These are phyloP conservation scores for Chenopodium suecicum DNA, from an alignment of 148 eudicot species.

Conservation along the genomic window DNA sequence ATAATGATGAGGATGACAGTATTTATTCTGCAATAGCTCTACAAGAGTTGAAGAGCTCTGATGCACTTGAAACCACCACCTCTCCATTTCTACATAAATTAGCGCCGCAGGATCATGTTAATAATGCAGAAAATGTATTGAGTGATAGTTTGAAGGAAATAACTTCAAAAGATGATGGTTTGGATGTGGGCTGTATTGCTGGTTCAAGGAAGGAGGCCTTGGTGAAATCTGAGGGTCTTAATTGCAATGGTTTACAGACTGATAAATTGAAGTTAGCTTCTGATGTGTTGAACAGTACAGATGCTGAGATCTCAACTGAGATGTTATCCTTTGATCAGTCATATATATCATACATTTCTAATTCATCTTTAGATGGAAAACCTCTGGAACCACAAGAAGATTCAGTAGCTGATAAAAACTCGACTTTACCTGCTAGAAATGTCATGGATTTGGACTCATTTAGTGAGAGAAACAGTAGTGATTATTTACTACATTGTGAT, in stretches of 20 bases:
- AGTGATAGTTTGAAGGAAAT: constrained; percentile 18
- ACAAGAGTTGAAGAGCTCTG: constrained; percentile 28
- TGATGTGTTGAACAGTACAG: constrained; percentile 24
- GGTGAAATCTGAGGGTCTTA: constrained; percentile 17
- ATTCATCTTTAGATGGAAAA: constrained; percentile 27
- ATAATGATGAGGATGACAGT: constrained; percentile 22
- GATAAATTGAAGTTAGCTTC: constrained; percentile 10
- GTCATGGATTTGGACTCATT: constrained; percentile 25
- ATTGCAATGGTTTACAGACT: constrained; percentile 13
- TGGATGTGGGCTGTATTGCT: constrained; percentile 14
- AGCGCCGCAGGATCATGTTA: constrained; percentile 22
- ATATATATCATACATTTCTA: constrained; percentile 17
- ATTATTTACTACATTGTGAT: constrained; percentile 22
- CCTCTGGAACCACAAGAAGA: constrained; percentile 33
- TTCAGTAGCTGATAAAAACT: constrained; percentile 18
- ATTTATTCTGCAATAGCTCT: constrained; percentile 5
- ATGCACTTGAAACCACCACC: constrained; percentile 22
- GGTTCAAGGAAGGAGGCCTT: constrained; percentile 22
- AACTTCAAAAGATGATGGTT: constrained; percentile 20
- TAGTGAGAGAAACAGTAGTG: constrained; percentile 21
- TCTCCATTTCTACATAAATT: constrained; percentile 22
- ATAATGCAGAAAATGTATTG: constrained; percentile 23
- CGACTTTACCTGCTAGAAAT: constrained; percentile 18
- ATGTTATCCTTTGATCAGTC: constrained; percentile 21
- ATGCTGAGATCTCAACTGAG: constrained; percentile 20